A percentile compares a stretch with the other conserved stretches of the same genome.
phyloP scores from a whole-genome alignment of 306 rosid genomes.

The Cucumis cinereus region DNA sequence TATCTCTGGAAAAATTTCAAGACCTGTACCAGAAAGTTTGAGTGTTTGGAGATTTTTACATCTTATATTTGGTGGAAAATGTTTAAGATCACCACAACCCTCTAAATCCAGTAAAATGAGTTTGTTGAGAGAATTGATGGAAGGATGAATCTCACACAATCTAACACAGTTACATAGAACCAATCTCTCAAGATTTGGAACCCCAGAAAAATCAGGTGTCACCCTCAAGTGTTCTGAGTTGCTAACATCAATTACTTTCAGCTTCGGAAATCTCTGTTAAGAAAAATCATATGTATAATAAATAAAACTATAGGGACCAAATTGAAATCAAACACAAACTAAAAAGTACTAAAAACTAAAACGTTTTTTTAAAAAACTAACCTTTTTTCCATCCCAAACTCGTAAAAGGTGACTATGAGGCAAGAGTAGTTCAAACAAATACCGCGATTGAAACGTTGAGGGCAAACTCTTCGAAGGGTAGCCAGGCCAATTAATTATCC shows the following conservation, averaged over 20 bases:
- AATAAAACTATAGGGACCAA: neutral
- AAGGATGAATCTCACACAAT: neutral
- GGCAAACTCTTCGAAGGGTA: neutral
- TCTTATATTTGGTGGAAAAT: neutral
- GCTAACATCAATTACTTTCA: neutral
- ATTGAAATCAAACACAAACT: neutral
- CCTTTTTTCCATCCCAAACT: slow-evolving; percentile 4
- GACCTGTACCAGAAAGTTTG: neutral
- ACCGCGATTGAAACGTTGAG: neutral
- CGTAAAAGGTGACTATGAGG: neutral
- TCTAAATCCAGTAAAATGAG: neutral
- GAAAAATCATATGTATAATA: neutral
- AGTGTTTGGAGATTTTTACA: neutral
- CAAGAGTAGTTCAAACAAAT: neutral
- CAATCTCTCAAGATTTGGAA: neutral
- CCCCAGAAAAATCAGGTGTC: neutral
- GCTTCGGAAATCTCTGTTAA: neutral
- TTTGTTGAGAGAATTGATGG: neutral
- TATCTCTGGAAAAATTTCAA: slow-evolving; percentile 12
- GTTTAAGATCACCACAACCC: neutral
- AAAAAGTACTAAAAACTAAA: neutral
- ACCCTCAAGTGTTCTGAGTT: neutral
- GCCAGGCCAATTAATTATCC: neutral
- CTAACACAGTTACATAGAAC: neutral
- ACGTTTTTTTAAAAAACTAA: neutral